Evolutionary conservation across 2,329 filamentous ascomycete species (phyloP), one percentile per base, ranked within the genome.

Genomic region (Pseudogymnoascus pannorum): DNA sequence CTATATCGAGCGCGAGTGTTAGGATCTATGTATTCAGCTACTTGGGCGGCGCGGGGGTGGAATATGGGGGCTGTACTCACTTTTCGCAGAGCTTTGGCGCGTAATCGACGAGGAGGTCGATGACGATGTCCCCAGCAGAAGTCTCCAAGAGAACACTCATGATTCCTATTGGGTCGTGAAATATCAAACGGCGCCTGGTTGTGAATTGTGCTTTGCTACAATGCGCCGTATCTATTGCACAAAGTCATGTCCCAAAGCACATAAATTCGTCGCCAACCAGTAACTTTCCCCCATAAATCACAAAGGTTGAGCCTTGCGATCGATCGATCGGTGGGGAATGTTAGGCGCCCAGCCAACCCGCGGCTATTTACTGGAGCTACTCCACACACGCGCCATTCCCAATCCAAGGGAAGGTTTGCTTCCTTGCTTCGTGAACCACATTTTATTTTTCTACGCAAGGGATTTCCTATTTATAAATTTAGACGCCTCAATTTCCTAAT

Each of bases 81-180:
- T 97, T 99, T 77, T 97, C 89, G 79, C 93, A 97, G 68, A 92
- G 87, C 74, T 87, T 93, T 1, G 93, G 94, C 40, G 91, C 90
- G 72, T 93, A 89, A 68, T 96, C 90, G 59, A 94, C 86, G 64
- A 96, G 79, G 22, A 99, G 82, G 74, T 99, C 93, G 70, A 97
- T 92, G 66, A 96, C 93, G 71, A 99, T 89, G 75, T 99, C 94
- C 71, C 93, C 93, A 1, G 87, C 84, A 62, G 89, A 96, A 33
- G 94, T 97, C 77, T 99, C 93, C 58, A 99, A 81, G 29, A 97
- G 82, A 61, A 96, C 93, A 65, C 91, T 96, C 93, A 97, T 97
- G 35, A 61, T 66, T 60, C 60, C 38, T 59, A 44, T 58, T 40
- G 24, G 57, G 31, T 59, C 18, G 29, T 57, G 5, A 18, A 29